Evolutionary conservation across 441 rosid genomes (phyloP), one percentile per base, ranked within the genome.

Genomic region (Lagerstroemia fauriei): DNA sequence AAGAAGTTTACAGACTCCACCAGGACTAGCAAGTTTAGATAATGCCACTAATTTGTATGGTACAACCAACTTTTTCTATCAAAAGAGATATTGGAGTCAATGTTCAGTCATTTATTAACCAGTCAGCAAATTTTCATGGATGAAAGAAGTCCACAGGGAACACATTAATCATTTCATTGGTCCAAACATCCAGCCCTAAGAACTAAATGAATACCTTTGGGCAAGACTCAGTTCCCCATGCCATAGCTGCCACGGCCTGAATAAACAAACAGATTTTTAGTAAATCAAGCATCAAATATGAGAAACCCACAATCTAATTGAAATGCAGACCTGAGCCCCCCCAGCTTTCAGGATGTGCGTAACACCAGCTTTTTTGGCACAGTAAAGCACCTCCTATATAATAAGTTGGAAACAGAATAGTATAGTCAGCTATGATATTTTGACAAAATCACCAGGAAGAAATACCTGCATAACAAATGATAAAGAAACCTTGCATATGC

Each of bases 171-270:
- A 12, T 61, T 22, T 47, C 18, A 63, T 66, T 57, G 46, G 51
- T 4, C 22, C 61, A 44, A 59, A 38, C 46, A 29, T 44, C 38
- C 70, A 34, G 32, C 34, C 71, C 31, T 32, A 68, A 17, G 13
- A 78, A 51, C 20, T 50, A 82, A 85, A 84, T 18, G 48, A 86
- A 73, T 90, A 95, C 99, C 98, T 93, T 95, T 3, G 98, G 99
- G 87, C 98, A 95, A 83, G 99, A 92, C 83, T 93, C 92, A 74
- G 95, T 95, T 38, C 99, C 99, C 99, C 99, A 95, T 77, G 96
- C 98, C 99, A 95, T 92, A 61, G 98, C 99, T 81, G 98, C 90
- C 86, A 95, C 89, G 61, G 99, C 99, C 99, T 95, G 87, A 77
- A 85, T 31, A 12, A 34, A 83, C 29, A 0, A 59, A 80, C 85